Conservation (phyloP, 2,329 filamentous ascomycete species). For the Aspergillus candidus region DNA sequence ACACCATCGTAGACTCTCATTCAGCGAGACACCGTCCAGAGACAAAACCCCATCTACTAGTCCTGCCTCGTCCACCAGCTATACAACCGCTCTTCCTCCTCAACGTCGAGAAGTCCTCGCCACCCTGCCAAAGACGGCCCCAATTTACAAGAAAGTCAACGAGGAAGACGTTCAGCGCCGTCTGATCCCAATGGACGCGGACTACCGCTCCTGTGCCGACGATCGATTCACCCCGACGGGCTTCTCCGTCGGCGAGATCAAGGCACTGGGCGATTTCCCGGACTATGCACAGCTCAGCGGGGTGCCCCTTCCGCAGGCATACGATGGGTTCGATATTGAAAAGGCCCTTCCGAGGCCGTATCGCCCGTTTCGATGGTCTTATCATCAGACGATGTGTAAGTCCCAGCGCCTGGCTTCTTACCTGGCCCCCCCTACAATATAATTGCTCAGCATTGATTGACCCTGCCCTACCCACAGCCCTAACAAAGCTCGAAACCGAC, state of each 20-base stretch:
- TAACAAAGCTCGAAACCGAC: conserved; percentile 70
- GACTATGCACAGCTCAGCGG: conserved; percentile 71
- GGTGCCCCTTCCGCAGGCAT: conserved; percentile 62
- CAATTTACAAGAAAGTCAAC: conserved; percentile 20
- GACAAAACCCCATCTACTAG: conserved; percentile 37
- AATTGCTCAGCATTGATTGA: background rate
- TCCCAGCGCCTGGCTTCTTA: conserved; percentile 10
- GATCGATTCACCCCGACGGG: conserved; percentile 58
- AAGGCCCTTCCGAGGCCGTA: conserved; percentile 69
- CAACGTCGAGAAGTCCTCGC: conserved; percentile 44
- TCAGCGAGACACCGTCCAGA: conserved; percentile 47
- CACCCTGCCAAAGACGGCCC: conserved; percentile 16
- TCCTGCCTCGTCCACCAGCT: conserved; percentile 28
- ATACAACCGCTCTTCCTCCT: conserved; percentile 49
- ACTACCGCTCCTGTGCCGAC: conserved; percentile 33
- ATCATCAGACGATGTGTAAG: conserved; percentile 89
- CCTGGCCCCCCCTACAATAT: no score
- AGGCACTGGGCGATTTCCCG: conserved; percentile 67
- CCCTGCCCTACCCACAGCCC: conserved; percentile 44
- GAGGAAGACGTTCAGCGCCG: conserved; percentile 30
- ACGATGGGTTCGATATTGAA: conserved; percentile 60
- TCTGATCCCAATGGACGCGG: conserved; percentile 36
- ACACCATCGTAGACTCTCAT: conserved; percentile 40
- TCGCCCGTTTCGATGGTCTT: conserved; percentile 74
- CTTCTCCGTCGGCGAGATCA: conserved; percentile 64